A percentile compares a stretch with the other conserved stretches of the same genome.
These are phyloP conservation scores for Albifimbria verrucaria DNA, from an alignment of 2,329 filamentous ascomycete genomes.

Conservation along the genomic window DNA sequence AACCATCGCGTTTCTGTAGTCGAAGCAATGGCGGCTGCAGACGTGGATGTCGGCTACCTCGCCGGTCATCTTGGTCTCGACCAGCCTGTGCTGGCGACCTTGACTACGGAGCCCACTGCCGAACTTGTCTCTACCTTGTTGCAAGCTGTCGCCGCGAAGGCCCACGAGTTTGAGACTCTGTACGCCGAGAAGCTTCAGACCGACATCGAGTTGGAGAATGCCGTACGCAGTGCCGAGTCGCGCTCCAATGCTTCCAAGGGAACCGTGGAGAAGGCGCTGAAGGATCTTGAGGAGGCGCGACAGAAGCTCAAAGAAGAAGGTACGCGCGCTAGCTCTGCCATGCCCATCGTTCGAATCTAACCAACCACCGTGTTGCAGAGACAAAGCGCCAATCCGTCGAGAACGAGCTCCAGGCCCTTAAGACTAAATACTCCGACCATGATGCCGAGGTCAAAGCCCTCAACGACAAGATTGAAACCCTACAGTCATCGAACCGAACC, in stretches of 20 bases:
- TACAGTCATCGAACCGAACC: conserved; percentile 91
- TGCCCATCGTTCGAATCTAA: conserved; percentile 10
- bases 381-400: conserved; percentile 71
- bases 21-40: conserved; percentile 39
- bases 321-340: conserved; percentile 36
- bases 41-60: conserved; percentile 68
- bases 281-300: conserved; percentile 78
- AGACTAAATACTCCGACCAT: conserved; percentile 70
- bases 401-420: conserved; percentile 75
- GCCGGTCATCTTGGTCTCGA: conserved; percentile 69
- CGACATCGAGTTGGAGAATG: conserved; percentile 91
- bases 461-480: conserved; percentile 75
- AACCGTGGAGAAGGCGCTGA: conserved; percentile 77
- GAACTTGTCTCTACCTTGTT: conserved; percentile 77
- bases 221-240: conserved; percentile 77
- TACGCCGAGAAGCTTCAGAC: conserved; percentile 84
- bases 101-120: conserved; percentile 66
- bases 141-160: conserved; percentile 70
- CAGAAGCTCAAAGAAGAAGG: conserved; percentile 81
- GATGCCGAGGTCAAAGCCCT: conserved; percentile 73
- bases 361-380: conserved; percentile 49
- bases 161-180: conserved; percentile 76
- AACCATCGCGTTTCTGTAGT: conserved; percentile 1
- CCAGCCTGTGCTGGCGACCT: conserved; percentile 57
- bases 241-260: conserved; percentile 79